A percentile compares a stretch with the other conserved stretches of the same genome.
Conservation (phyloP, 768 basidiomycete genomes). For the Sutorius australiensis region DNA sequence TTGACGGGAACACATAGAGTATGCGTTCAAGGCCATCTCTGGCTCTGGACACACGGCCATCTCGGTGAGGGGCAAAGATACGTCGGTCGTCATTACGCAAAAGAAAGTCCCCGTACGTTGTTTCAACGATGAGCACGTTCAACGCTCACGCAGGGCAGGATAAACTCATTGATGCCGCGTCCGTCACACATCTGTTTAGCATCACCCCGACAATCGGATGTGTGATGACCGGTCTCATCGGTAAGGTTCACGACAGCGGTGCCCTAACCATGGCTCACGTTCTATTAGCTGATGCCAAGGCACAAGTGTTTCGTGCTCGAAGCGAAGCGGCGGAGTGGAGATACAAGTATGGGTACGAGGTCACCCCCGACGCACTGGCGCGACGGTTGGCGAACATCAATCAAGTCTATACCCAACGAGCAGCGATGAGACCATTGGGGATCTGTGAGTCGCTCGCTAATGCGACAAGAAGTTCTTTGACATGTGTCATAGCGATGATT, state of each 20-base stretch:
- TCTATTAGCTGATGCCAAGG: slow-evolving; percentile 78
- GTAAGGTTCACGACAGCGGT: slow-evolving; percentile 39
- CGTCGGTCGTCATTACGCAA: slow-evolving; percentile 94
- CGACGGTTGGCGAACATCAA: slow-evolving; percentile 96
- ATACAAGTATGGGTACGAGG: slow-evolving; percentile 97
- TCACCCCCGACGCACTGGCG: slow-evolving; percentile 94
- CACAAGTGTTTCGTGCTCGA: slow-evolving; percentile 84
- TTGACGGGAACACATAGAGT: slow-evolving; percentile 54
- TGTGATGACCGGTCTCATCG: slow-evolving; percentile 96
- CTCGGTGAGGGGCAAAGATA: slow-evolving; percentile 90
- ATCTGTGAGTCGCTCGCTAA: slow-evolving; percentile 60
- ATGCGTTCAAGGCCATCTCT: slow-evolving; percentile 99
- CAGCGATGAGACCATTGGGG: slow-evolving; percentile 94
- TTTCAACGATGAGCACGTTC: not conserved
- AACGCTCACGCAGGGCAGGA: slow-evolving; percentile 51
- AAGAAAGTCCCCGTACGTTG: slow-evolving; percentile 91
- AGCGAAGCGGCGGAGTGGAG: slow-evolving; percentile 88
- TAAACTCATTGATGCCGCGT: slow-evolving; percentile 92
- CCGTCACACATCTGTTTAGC: slow-evolving; percentile 92
- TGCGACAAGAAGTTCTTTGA: not conserved
- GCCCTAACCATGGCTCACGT: slow-evolving; percentile 1
- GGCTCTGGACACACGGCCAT: slow-evolving; percentile 94
- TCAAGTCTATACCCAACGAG: slow-evolving; percentile 97
- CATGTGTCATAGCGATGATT: slow-evolving; percentile 72
- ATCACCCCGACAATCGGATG: slow-evolving; percentile 96